These are phyloP conservation scores for Hymenoscyphus occultus DNA, from an alignment of 2,329 filamentous ascomycete species.

Conservation along the genomic window DNA sequence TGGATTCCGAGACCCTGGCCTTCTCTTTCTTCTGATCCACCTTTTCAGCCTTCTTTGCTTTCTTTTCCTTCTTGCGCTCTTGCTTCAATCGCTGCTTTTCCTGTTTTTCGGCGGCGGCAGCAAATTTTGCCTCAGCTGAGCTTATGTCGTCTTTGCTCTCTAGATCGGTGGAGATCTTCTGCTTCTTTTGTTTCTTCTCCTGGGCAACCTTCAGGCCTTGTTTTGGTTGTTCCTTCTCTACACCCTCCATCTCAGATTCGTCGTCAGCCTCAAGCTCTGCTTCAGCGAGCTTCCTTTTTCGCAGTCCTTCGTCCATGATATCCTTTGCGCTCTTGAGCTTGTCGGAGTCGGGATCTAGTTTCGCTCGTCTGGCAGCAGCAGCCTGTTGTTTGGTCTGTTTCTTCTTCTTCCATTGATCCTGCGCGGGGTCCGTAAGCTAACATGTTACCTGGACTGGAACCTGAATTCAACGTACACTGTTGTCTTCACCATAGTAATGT, in stretches of 20 bases:
- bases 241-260: slow-evolving; percentile 47
- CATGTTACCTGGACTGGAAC: not conserved
- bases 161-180: slow-evolving; percentile 44
- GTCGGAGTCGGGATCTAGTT: slow-evolving; percentile 85
- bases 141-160: slow-evolving; percentile 37
- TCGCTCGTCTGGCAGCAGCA: slow-evolving; percentile 76
- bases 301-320: slow-evolving; percentile 79
- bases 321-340: slow-evolving; percentile 77
- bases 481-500: slow-evolving; percentile 68
- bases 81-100: slow-evolving; percentile 31
- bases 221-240: slow-evolving; percentile 59
- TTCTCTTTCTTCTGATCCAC: slow-evolving; percentile 37
- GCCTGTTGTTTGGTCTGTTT: slow-evolving; percentile 94
- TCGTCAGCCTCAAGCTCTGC: slow-evolving; percentile 59
- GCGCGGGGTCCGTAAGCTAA: slow-evolving; percentile 24
- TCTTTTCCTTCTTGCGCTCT: slow-evolving; percentile 37
- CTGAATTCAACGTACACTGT: slow-evolving; percentile 52
- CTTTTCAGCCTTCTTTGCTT: slow-evolving; percentile 46
- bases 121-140: slow-evolving; percentile 37
- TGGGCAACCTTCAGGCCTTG: slow-evolving; percentile 56
- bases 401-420: slow-evolving; percentile 94
- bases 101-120: slow-evolving; percentile 28
- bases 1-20: slow-evolving; percentile 21
- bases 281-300: slow-evolving; percentile 77
- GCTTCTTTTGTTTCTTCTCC: slow-evolving; percentile 48